Evolutionary conservation across 208 protist genomes (phyloP).

Genomic region (Phytomonas francai): DNA sequence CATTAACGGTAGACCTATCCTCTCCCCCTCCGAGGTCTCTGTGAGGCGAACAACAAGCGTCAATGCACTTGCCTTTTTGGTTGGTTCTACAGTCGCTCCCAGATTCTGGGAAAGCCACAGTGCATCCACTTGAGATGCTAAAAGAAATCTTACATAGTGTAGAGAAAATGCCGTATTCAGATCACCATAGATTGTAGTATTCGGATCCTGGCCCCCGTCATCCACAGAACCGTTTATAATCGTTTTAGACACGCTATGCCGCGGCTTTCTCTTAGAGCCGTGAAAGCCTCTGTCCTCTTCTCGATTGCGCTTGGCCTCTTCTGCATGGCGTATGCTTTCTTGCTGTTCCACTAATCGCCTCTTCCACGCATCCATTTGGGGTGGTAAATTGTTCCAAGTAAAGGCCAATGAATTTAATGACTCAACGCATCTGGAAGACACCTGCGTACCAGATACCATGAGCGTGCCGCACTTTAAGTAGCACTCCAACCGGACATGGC

Average conservation of each 20-base stretch:
- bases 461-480: background rate
- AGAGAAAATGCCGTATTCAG: background rate
- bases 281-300: constrained; percentile 17
- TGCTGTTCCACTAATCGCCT: background rate
- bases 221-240: background rate
- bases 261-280: background rate
- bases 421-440: background rate
- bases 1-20: background rate
- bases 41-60: background rate
- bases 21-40: no score
- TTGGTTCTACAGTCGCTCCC: background rate
- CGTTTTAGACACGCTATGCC: background rate
- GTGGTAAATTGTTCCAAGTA: background rate
- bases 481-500: background rate
- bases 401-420: background rate
- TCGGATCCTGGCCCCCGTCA: background rate
- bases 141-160: background rate
- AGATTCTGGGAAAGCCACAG: background rate
- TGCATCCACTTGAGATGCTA: background rate
- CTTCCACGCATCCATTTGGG: background rate
- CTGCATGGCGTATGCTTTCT: background rate
- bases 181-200: background rate
- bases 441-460: background rate
- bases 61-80: background rate
- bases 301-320: constrained; percentile 10